Evolutionary conservation across 129 eudicot genomes (phyloP).

Genomic region (Ambrosia artemisiifolia): DNA sequence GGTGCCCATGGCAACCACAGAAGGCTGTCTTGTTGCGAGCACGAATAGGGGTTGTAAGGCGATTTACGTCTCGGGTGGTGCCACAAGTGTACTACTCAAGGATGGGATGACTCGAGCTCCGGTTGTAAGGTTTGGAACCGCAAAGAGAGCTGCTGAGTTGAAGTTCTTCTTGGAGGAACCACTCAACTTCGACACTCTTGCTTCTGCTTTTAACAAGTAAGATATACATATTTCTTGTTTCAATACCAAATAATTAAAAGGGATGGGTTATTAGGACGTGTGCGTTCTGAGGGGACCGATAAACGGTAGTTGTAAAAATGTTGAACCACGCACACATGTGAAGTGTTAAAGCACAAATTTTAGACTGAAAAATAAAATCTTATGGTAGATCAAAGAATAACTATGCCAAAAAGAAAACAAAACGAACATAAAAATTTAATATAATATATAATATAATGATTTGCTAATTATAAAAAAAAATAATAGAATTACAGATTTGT

Average conservation of each 20-base stretch:
- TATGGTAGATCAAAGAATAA: no score
- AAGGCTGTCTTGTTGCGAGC: conserved; percentile 78
- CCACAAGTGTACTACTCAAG: conserved; percentile 47
- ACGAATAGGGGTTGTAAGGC: conserved; percentile 80
- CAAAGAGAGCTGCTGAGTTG: conserved; percentile 69
- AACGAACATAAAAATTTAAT: no score
- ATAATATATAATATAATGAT: no score
- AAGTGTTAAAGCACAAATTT: background rate
- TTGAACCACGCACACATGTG: no score
- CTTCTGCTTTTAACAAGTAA: conserved; percentile 58
- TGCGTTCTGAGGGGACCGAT: no score
- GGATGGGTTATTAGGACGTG: background rate
- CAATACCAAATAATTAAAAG: background rate
- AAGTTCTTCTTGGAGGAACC: conserved; percentile 68
- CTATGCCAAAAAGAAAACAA: no score
- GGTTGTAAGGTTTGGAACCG: conserved; percentile 64
- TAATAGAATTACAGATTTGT: no score
- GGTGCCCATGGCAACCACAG: conserved; percentile 89
- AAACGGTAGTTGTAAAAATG: no score
- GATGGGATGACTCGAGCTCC: conserved; percentile 87
- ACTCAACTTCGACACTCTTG: conserved; percentile 46
- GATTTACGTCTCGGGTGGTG: conserved; percentile 61
- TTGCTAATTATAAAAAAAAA: no score
- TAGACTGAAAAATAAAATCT: no score
- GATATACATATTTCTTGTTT: background rate